Conservation (phyloP, 163 green algal species). For the Scenedesmus sp. region DNA sequence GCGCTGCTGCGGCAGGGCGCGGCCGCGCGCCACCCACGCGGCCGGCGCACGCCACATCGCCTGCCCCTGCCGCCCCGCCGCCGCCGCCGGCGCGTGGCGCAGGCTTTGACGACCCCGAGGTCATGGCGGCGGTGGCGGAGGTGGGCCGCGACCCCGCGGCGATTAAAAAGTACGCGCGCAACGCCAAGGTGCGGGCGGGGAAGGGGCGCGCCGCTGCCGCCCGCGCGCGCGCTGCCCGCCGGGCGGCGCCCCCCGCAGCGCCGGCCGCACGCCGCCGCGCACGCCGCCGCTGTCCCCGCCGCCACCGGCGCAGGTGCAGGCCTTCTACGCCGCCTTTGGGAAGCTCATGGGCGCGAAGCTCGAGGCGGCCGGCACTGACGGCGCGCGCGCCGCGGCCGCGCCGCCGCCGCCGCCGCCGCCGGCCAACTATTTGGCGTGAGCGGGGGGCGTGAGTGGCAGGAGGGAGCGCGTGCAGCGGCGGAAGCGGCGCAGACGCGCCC, state of each 20-base stretch:
- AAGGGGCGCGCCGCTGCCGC: background rate
- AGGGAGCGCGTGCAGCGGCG: too few relatives aligned
- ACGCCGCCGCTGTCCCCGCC: background rate
- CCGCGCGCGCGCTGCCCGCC: background rate
- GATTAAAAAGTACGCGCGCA: conserved; percentile 69
- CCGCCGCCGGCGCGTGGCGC: too few relatives aligned
- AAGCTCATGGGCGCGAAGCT: conserved; percentile 45
- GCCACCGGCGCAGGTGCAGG: conserved; percentile 49
- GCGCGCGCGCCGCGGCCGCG: background rate
- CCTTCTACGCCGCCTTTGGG: conserved; percentile 52
- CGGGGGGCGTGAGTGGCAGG: too few relatives aligned
- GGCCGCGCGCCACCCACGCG: background rate
- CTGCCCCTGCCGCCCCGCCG: too few relatives aligned
- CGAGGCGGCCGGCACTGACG: conserved; percentile 25
- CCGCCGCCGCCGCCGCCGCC: background rate
- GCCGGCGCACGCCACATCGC: background rate
- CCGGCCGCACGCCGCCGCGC: background rate
- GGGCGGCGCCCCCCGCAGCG: background rate
- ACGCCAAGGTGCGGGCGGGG: conserved; percentile 58
- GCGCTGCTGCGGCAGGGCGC: background rate
- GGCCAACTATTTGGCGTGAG: too few relatives aligned
- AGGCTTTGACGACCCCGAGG: conserved; percentile 75
- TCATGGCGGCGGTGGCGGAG: conserved; percentile 76
- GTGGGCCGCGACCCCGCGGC: conserved; percentile 63
- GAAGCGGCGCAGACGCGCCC: too few relatives aligned